Conservation (phyloP, 495 filamentous ascomycete genomes). For the Daldinia bambusicola region DNA sequence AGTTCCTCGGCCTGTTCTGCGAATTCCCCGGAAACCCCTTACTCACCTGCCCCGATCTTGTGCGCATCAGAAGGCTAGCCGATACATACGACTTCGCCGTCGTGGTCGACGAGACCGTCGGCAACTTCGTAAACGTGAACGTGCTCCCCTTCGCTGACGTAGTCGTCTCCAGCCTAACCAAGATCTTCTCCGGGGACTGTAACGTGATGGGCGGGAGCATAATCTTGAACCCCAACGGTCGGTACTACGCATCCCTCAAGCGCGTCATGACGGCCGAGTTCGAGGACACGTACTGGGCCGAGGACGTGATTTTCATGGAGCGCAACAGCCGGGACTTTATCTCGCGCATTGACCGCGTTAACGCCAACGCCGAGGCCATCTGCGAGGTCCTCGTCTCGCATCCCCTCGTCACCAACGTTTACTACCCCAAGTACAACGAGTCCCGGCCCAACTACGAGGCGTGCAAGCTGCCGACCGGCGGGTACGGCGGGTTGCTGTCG, state of each 20-base stretch:
- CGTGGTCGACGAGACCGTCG: conserved; percentile 94
- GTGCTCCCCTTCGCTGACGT: conserved; percentile 89
- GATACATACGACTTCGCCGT: conserved; percentile 89
- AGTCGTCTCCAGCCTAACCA: conserved; percentile 92
- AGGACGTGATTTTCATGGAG: conserved; percentile 94
- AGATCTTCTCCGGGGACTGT: conserved; percentile 95
- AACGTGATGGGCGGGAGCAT: conserved; percentile 97
- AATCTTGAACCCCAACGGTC: conserved; percentile 83
- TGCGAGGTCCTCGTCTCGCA: conserved; percentile 69
- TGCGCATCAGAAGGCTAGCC: conserved; percentile 79
- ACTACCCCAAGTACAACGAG: conserved; percentile 84
- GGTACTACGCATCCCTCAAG: conserved; percentile 76
- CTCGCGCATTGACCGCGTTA: conserved; percentile 83
- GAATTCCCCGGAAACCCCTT: conserved; percentile 96
- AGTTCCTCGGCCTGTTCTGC: conserved; percentile 86
- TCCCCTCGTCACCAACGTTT: conserved; percentile 77
- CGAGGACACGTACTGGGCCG: conserved; percentile 92
- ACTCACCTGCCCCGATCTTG: conserved; percentile 83
- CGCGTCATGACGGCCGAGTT: conserved; percentile 68
- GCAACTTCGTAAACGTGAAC: conserved; percentile 95
- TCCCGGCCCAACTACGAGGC: conserved; percentile 79
- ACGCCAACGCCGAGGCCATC: conserved; percentile 85
- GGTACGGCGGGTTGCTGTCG: conserved; percentile 91
- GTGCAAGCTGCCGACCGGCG: conserved; percentile 77
- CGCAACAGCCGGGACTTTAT: conserved; percentile 95